Conservation (phyloP, 371 early-diverging fungal species). For the Mycotypha africana region DNA sequence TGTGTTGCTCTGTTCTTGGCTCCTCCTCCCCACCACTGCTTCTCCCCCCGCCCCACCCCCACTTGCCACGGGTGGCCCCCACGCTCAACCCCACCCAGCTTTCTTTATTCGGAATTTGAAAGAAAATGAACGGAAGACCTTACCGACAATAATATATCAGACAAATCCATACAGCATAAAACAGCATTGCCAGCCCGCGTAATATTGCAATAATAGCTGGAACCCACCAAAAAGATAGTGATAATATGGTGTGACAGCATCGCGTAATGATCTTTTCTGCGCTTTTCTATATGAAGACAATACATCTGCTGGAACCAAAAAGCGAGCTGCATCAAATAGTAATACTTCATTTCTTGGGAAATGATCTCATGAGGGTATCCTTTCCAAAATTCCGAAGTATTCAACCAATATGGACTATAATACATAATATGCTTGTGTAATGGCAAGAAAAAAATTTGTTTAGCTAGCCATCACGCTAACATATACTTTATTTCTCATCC, state of each 20-base stretch:
- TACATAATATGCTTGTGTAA: constrained; percentile 38
- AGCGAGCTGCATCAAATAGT: constrained; percentile 65
- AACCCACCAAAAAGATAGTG: constrained; percentile 44
- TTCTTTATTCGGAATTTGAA: no score
- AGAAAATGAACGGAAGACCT: constrained; percentile 5
- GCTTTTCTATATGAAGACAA: constrained; percentile 63
- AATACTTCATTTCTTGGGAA: constrained; percentile 52
- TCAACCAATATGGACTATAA: constrained; percentile 51
- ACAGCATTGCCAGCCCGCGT: constrained; percentile 70
- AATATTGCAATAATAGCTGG: constrained; percentile 60
- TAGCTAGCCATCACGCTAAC: no score
- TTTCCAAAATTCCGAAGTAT: constrained; percentile 54
- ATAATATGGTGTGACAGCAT: constrained; percentile 73
- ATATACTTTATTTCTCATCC: neutral
- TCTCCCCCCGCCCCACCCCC: neutral
- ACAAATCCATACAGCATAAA: constrained; percentile 70
- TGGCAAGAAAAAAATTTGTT: neutral
- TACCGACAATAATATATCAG: constrained; percentile 67
- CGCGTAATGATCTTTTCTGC: constrained; percentile 64
- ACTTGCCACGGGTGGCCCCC: no score
- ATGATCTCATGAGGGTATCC: constrained; percentile 55
- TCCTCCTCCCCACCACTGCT: no score
- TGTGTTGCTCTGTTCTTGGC: no score
- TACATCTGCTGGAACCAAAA: constrained; percentile 73
- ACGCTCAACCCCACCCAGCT: no score